A percentile compares a stretch with the other conserved stretches of the same genome.
phyloP scores from a whole-genome alignment of 2,329 filamentous ascomycete genomes.

The Didymella arachidicola region DNA sequence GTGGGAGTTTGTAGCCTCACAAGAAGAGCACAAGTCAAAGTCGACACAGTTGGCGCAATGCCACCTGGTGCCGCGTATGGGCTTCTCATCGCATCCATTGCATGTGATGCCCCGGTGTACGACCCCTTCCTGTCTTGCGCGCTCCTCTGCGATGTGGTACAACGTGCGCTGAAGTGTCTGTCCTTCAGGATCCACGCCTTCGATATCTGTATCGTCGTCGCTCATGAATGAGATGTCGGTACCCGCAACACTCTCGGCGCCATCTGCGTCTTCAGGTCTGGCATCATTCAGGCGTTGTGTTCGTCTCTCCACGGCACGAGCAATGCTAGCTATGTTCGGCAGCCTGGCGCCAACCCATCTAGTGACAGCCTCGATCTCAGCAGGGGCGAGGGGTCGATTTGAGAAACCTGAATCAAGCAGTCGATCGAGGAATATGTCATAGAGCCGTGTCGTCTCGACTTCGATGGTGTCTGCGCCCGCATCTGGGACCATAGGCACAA shows the following conservation, averaged over 20 bases:
- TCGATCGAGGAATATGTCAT: conserved; percentile 43
- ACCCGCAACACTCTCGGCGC: conserved; percentile 42
- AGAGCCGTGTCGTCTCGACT: conserved; percentile 31
- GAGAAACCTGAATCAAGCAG: conserved; percentile 36
- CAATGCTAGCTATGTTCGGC: conserved; percentile 25
- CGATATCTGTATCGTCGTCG: conserved; percentile 52
- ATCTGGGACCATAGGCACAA: conserved; percentile 29
- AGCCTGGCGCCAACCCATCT: conserved; percentile 29
- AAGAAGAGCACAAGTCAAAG: conserved; percentile 93
- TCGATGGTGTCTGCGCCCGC: conserved; percentile 33
- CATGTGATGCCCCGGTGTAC: conserved; percentile 93
- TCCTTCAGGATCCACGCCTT: conserved; percentile 59
- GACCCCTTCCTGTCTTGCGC: conserved; percentile 77
- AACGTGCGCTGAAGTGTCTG: conserved; percentile 85
- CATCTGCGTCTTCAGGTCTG: conserved; percentile 23
- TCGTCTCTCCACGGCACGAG: conserved; percentile 36
- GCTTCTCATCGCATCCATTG: conserved; percentile 85
- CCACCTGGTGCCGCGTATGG: conserved; percentile 91
- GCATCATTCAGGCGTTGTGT: conserved; percentile 22
- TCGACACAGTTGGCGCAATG: conserved; percentile 95
- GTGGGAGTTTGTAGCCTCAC: conserved; percentile 79
- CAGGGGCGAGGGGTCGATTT: conserved; percentile 26
- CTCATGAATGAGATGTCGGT: conserved; percentile 43
- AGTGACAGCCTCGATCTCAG: conserved; percentile 31
- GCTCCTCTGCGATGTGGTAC: conserved; percentile 93